Evolutionary conservation across 2,329 filamentous ascomycete genomes (phyloP), one percentile per base, ranked within the genome.

Genomic region (Periconia macrospinosa): DNA sequence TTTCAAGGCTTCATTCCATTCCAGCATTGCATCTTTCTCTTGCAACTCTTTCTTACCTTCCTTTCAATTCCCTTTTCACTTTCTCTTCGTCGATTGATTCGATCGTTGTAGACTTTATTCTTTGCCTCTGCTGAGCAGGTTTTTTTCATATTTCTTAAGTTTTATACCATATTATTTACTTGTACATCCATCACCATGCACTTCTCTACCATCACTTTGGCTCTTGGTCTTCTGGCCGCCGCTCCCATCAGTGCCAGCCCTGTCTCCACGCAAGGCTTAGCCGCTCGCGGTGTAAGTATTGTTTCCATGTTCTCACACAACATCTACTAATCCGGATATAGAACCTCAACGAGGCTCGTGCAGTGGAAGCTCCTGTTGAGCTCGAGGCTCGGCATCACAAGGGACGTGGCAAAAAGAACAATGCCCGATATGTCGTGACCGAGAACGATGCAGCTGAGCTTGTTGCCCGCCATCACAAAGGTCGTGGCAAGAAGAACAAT

Each of bases 1-100:
- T 30, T 13, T n/a, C 23, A 37, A 46, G n/a, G 15, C 42, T 41
- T 48, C 40, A 51, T 51, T 30, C 41, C 30, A 48, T 40, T 43
- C 20, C 41, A 41, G 45, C 37, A 45, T 43, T 30, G 17, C 45
- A 30, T 37, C 35, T 49, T 49, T n/a, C 42, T 41, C 40, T 42
- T 49, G 19, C 33, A 48, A 18, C 33, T 30, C 15, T 41, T 10
- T 48, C 40, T 50, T 41, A 20, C 47, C 19, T 47, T 47, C 30
- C 17, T 45, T 51, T 30, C 41, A 33, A 8, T 27, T 27, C 23
- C 3, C 23, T 27, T n/a, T n/a, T 27, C 23, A 27, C 23, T 27
- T 54, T 48, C 48, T 45, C 44, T 48, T 54, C 41, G 48, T 54
- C 52, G 52, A 51, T 54, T 54, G 52, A 51, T 30, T 54, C 52